These are phyloP conservation scores for Mortierella sp. DNA, from an alignment of 371 early-diverging fungal species.

Conservation along the genomic window DNA sequence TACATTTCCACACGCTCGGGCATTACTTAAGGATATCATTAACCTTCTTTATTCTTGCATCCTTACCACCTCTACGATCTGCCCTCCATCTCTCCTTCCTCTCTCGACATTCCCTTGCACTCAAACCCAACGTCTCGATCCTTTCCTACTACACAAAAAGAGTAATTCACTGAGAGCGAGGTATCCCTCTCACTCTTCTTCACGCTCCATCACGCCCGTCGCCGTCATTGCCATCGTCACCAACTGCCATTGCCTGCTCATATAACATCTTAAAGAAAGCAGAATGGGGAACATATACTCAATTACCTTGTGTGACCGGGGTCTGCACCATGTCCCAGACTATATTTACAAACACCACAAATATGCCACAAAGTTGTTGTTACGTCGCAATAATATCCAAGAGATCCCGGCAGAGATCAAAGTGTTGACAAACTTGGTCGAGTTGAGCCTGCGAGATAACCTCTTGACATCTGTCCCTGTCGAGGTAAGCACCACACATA, in stretches of 20 bases:
- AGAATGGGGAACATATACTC: constrained; percentile 55
- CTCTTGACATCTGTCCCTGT: constrained; percentile 59
- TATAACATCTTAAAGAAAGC: not conserved
- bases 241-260: not conserved
- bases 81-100: not conserved
- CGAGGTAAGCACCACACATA: constrained; percentile 57
- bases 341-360: constrained; percentile 55
- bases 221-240: not conserved
- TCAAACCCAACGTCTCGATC: too few relatives aligned
- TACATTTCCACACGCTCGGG: not conserved
- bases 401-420: constrained; percentile 50
- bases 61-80: not conserved
- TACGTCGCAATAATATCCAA: constrained; percentile 49
- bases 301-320: constrained; percentile 52
- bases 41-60: not conserved
- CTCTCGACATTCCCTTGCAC: too few relatives aligned
- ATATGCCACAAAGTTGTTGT: constrained; percentile 40
- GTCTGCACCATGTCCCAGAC: constrained; percentile 50
- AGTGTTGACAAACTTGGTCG: constrained; percentile 44
- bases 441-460: constrained; percentile 66
- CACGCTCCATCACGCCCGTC: not conserved
- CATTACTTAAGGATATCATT: too few relatives aligned
- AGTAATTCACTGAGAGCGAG: too few relatives aligned
- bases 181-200: not conserved
- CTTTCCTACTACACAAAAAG: too few relatives aligned